Evolutionary conservation across 2,329 filamentous ascomycete species (phyloP).

Genomic region (Pseudopyricularia cyperi): DNA sequence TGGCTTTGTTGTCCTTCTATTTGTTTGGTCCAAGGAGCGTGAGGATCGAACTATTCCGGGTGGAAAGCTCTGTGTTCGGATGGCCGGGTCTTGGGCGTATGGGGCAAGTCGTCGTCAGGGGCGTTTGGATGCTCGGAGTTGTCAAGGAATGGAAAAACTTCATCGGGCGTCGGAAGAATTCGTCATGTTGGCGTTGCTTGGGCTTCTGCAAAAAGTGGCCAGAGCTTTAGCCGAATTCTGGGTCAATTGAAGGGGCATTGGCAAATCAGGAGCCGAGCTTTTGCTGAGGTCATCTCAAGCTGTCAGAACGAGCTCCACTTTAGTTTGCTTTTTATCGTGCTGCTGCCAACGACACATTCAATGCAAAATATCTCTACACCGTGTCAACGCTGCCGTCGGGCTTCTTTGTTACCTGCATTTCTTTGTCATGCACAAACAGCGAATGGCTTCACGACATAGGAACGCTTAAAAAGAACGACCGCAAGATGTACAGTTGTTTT

Average conservation of each 20-base stretch:
- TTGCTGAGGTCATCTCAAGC: conserved; percentile 4
- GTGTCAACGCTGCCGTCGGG: no score
- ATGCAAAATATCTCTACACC: no score
- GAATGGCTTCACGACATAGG: no score
- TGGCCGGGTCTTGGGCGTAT: background rate
- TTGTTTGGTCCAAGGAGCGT: background rate
- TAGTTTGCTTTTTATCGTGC: background rate
- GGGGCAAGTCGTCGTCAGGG: conserved; percentile 1
- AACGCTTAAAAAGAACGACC: no score
- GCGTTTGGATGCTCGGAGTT: conserved; percentile 9
- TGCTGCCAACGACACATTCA: no score
- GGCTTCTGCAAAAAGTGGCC: conserved; percentile 8
- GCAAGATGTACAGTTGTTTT: no score
- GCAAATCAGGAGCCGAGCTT: conserved; percentile 11
- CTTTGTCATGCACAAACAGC: no score
- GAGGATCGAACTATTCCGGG: background rate
- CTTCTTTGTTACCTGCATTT: no score
- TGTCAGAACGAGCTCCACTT: background rate
- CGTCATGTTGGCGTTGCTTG: conserved; percentile 8
- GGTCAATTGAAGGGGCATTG: conserved; percentile 1
- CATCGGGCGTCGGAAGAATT: conserved; percentile 19
- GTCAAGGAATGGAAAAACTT: conserved; percentile 15
- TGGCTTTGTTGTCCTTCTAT: background rate
- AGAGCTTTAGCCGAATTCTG: conserved; percentile 10
- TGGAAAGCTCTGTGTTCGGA: background rate